Conservation (phyloP, 2,329 filamentous ascomycete species). For the Calonectria pseudoreteaudii region DNA sequence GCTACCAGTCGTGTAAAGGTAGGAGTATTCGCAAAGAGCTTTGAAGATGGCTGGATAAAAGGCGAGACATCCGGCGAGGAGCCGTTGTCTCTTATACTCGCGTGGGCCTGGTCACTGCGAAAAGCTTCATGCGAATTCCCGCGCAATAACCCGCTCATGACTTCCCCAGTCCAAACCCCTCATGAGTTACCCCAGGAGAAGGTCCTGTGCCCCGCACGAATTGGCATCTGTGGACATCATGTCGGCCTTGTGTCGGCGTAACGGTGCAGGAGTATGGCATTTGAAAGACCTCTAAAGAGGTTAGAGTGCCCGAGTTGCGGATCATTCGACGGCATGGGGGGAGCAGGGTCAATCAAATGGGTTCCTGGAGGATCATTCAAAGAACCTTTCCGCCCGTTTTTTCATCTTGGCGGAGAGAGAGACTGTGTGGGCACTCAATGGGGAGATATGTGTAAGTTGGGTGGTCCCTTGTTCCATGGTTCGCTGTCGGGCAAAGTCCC, state of each 20-base stretch:
- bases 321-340: not conserved
- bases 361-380: not conserved
- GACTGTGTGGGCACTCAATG: not conserved
- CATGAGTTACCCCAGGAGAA: not conserved
- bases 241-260: slow-evolving; percentile 20
- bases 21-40: not conserved
- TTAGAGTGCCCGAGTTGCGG: slow-evolving; percentile 4
- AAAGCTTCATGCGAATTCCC: not conserved
- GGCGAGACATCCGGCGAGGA: not conserved
- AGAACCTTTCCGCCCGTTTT: not conserved
- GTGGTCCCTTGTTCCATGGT: not conserved
- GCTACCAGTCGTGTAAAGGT: not conserved
- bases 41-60: not conserved
- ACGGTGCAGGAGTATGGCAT: not conserved
- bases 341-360: not conserved
- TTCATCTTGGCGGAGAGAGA: no score
- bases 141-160: not conserved
- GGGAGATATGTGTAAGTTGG: slow-evolving; percentile 2
- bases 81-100: not conserved
- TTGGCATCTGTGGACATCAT: not conserved
- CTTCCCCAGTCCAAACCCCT: not conserved
- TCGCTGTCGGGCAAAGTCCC: not conserved
- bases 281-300: slow-evolving; percentile 5
- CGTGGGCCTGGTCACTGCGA: not conserved
- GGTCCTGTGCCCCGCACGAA: not conserved